A percentile compares a stretch with the other conserved stretches of the same genome.
Conservation (phyloP, 2,329 filamentous ascomycete species). For the Pseudocercospora fijiensis region DNA sequence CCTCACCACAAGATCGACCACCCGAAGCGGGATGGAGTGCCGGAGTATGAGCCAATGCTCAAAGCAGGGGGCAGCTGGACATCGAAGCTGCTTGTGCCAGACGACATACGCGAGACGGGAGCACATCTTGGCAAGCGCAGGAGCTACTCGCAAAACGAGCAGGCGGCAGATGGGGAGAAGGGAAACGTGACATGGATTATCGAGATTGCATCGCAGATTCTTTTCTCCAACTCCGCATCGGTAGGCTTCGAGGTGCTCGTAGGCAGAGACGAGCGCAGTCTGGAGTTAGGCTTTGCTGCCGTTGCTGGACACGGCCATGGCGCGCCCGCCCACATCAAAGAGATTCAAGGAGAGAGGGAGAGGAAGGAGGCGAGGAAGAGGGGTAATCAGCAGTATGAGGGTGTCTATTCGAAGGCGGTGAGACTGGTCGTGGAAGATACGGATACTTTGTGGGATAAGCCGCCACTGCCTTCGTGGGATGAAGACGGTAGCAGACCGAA, state of each 20-base stretch:
- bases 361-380: conserved; percentile 58
- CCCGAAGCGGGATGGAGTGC: conserved; percentile 59
- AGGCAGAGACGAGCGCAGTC: conserved; percentile 78
- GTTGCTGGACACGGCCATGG: conserved; percentile 55
- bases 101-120: conserved; percentile 68
- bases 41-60: conserved; percentile 92
- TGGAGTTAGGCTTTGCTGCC: conserved; percentile 64
- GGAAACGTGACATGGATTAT: conserved; percentile 79
- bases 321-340: conserved; percentile 68
- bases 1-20: conserved; percentile 75
- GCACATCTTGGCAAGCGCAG: conserved; percentile 37
- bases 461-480: conserved; percentile 67
- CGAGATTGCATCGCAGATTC: conserved; percentile 86
- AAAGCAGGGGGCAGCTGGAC: conserved; percentile 90
- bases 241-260: conserved; percentile 87
- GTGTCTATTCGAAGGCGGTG: conserved; percentile 81
- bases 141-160: conserved; percentile 42
- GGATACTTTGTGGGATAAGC: conserved; percentile 87
- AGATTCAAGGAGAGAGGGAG: conserved; percentile 58
- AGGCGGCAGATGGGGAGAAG: conserved; percentile 43
- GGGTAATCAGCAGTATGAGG: conserved; percentile 66
- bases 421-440: conserved; percentile 83
- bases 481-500: conserved; percentile 32
- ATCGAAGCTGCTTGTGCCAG: conserved; percentile 75
- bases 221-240: conserved; percentile 85